Evolutionary conservation across 2,329 filamentous ascomycete genomes (phyloP).

Genomic region (Alternaria sp.): DNA sequence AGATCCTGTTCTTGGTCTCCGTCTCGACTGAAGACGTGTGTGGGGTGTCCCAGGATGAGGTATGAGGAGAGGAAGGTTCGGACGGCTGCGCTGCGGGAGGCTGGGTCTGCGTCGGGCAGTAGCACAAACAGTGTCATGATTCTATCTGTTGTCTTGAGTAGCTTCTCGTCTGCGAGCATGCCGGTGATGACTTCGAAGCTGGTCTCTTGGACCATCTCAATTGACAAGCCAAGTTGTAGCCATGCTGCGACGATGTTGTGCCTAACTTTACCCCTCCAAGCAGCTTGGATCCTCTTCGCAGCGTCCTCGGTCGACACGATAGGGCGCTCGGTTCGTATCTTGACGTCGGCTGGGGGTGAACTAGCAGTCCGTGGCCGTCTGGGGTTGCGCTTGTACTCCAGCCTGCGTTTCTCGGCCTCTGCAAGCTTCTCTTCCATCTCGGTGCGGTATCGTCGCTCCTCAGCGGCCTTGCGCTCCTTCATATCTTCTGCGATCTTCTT

Average conservation of each 20-base stretch:
- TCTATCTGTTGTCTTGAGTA: conserved; percentile 69
- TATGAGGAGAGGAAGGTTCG: conserved; percentile 81
- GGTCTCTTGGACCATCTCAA: conserved; percentile 72
- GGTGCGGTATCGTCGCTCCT: conserved; percentile 70
- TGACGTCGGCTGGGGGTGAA: conserved; percentile 56
- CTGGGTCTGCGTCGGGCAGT: conserved; percentile 61
- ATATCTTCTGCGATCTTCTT: conserved; percentile 83
- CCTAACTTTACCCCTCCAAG: conserved; percentile 68
- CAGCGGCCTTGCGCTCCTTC: conserved; percentile 79
- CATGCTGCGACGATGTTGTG: conserved; percentile 70
- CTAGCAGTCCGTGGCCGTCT: conserved; percentile 66
- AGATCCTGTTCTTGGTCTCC: conserved; percentile 73
- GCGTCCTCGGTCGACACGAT: conserved; percentile 66
- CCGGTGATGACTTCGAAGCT: conserved; percentile 77
- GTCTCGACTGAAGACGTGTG: conserved; percentile 77
- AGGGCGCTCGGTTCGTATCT: conserved; percentile 34
- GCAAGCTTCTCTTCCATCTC: conserved; percentile 83
- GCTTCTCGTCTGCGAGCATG: conserved; percentile 69
- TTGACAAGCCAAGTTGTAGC: conserved; percentile 68
- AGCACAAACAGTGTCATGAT: conserved; percentile 74
- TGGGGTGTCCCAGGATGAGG: conserved; percentile 78
- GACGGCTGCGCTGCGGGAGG: conserved; percentile 69
- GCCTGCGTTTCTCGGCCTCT: conserved; percentile 75
- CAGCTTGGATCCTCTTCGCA: conserved; percentile 69
- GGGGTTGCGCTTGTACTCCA: conserved; percentile 57